Conservation (phyloP, 331 rosid species). For the Acacia pycnantha region DNA sequence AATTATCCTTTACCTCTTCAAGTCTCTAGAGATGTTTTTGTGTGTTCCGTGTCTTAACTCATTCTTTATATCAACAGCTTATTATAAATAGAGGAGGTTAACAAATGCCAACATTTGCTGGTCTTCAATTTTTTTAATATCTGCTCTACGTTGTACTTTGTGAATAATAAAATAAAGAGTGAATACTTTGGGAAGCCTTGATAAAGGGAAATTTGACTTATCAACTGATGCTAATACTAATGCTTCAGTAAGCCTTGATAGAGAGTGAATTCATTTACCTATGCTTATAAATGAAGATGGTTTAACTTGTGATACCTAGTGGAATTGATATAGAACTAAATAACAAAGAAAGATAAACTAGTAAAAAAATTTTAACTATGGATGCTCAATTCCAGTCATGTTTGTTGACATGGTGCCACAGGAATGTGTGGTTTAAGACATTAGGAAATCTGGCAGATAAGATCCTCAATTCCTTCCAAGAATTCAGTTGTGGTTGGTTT, state of each 20-base stretch:
- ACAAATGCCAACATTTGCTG: neutral
- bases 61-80: neutral
- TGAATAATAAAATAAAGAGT: neutral
- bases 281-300: neutral
- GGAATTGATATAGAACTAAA: neutral
- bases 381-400: neutral
- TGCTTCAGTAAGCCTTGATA: neutral
- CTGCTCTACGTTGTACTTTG: neutral
- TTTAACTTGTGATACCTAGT: neutral
- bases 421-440: neutral
- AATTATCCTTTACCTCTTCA: neutral
- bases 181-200: neutral
- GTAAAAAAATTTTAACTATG: neutral
- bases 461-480: neutral
- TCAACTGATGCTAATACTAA: neutral
- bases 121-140: neutral
- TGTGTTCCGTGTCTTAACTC: neutral
- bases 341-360: neutral
- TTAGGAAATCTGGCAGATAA: neutral
- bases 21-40: neutral
- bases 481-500: neutral
- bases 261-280: neutral
- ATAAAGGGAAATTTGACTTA: neutral
- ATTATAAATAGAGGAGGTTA: neutral
- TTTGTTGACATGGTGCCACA: neutral